Percentiles rank a stretch among this genome's conserved stretches.
These are phyloP conservation scores for Akanthomyces lecanii DNA, from an alignment of 2,329 filamentous ascomycete species.

Conservation along the genomic window DNA sequence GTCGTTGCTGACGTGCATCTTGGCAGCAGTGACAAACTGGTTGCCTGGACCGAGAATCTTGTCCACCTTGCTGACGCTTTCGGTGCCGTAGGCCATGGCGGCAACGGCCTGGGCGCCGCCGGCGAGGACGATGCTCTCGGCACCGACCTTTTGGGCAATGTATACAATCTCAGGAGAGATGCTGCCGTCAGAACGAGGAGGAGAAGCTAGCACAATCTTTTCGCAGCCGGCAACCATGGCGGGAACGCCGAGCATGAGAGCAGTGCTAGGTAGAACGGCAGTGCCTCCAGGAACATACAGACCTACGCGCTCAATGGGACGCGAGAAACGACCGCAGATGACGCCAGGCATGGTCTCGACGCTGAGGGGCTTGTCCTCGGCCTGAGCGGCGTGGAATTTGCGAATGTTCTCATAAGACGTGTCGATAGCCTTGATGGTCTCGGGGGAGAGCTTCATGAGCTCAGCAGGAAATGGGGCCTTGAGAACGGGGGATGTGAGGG, in stretches of 20 bases:
- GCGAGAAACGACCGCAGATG: slow-evolving; percentile 84
- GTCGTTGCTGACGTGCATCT: slow-evolving; percentile 98
- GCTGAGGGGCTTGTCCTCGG: slow-evolving; percentile 72
- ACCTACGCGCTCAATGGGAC: slow-evolving; percentile 93
- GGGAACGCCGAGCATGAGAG: slow-evolving; percentile 95
- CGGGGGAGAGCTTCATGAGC: slow-evolving; percentile 78
- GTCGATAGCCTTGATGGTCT: slow-evolving; percentile 91
- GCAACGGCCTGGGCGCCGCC: slow-evolving; percentile 94
- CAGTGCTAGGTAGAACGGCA: slow-evolving; percentile 93
- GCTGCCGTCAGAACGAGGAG: slow-evolving; percentile 81
- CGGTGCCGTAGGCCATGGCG: slow-evolving; percentile 94
- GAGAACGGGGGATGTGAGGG: slow-evolving; percentile 81
- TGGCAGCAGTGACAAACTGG: slow-evolving; percentile 96
- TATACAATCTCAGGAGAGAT: slow-evolving; percentile 97
- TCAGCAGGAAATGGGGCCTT: slow-evolving; percentile 81
- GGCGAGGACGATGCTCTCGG: slow-evolving; percentile 91
- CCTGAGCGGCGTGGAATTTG: slow-evolving; percentile 89
- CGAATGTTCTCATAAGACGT: slow-evolving; percentile 90
- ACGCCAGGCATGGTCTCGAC: slow-evolving; percentile 99
- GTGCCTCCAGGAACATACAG: slow-evolving; percentile 95
- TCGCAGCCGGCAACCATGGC: slow-evolving; percentile 96
- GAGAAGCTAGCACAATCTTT: slow-evolving; percentile 89
- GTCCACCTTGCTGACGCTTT: slow-evolving; percentile 92
- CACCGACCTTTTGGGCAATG: slow-evolving; percentile 92
- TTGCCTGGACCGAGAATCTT: slow-evolving; percentile 98